Evolutionary conservation across 2,329 filamentous ascomycete species (phyloP).

Genomic region (Leptodontidium sp.): DNA sequence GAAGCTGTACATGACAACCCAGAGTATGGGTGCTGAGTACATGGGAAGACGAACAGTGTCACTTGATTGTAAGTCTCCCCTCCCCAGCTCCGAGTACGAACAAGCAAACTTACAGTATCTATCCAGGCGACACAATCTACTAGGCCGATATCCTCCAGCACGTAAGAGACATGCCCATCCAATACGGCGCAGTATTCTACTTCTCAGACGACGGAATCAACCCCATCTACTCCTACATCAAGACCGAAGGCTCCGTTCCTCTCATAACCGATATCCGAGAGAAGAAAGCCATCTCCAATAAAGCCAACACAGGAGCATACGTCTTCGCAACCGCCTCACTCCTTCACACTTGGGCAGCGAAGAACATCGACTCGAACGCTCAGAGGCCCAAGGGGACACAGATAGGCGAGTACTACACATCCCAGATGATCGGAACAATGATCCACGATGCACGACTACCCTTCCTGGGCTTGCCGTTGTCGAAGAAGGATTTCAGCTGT

Average conservation of each 20-base stretch:
- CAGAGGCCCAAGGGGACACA: not conserved
- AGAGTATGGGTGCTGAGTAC: constrained; percentile 45
- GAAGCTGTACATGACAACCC: constrained; percentile 44
- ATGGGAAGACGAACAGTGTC: constrained; percentile 44
- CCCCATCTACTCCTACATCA: constrained; percentile 47
- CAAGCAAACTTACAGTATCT: not conserved
- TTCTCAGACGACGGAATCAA: constrained; percentile 37
- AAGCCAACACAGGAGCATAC: constrained; percentile 26
- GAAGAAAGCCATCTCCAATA: constrained; percentile 45
- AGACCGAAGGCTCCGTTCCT: constrained; percentile 38
- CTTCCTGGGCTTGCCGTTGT: constrained; percentile 13
- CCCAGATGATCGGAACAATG: constrained; percentile 25
- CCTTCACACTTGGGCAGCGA: constrained; percentile 17
- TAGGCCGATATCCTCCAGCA: constrained; percentile 45
- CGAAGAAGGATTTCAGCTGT: constrained; percentile 24
- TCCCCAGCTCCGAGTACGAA: not conserved
- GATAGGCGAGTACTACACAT: constrained; percentile 23
- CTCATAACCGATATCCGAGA: constrained; percentile 45
- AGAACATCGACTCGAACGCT: constrained; percentile 17
- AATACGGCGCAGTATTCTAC: constrained; percentile 24
- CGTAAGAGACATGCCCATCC: constrained; percentile 19
- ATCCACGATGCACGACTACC: constrained; percentile 15
- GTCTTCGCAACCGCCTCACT: constrained; percentile 18
- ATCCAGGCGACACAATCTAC: constrained; percentile 45
- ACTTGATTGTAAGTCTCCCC: constrained; percentile 40